phyloP scores from a whole-genome alignment of 2,329 filamentous ascomycete genomes.

The Penicillium verrucosum region DNA sequence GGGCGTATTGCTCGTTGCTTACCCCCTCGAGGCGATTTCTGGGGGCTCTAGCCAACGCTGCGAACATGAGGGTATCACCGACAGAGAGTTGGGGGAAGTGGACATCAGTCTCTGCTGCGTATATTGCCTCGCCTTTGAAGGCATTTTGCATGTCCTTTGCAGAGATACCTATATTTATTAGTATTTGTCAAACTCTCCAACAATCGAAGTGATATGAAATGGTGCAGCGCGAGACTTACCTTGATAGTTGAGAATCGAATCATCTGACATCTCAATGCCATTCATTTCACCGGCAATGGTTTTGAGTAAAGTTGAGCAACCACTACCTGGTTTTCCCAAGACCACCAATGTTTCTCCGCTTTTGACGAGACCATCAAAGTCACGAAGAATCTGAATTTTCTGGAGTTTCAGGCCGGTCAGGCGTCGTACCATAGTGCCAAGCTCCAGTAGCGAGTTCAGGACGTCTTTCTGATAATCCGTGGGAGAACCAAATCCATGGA shows the following conservation, averaged over 20 bases:
- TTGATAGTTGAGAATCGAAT: conserved; percentile 75
- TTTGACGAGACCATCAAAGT: background rate
- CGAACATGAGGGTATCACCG: conserved; percentile 67
- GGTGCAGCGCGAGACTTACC: conserved; percentile 6
- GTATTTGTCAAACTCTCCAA: conserved; percentile 50
- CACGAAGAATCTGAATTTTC: background rate
- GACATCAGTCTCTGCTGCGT: conserved; percentile 74
- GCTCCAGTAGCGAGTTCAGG: conserved; percentile 50
- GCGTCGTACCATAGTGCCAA: background rate
- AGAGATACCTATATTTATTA: conserved; percentile 61
- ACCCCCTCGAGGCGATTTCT: background rate
- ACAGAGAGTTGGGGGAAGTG: conserved; percentile 73
- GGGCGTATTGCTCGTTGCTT: background rate
- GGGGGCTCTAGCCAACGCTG: conserved; percentile 9
- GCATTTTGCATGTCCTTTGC: conserved; percentile 50
- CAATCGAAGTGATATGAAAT: background rate
- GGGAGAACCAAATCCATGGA: conserved; percentile 63
- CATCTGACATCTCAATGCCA: conserved; percentile 66
- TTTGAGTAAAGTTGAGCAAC: conserved; percentile 76
- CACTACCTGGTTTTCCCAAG: conserved; percentile 8
- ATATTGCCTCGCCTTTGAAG: conserved; percentile 73
- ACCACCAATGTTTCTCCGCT: conserved; percentile 2
- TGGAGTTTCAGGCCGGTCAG: background rate
- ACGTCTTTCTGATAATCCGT: conserved; percentile 67
- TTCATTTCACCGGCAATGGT: conserved; percentile 75